Evolutionary conservation across 768 basidiomycete genomes (phyloP), one percentile per base, ranked within the genome.

Genomic region (Tephrocybe sp.): DNA sequence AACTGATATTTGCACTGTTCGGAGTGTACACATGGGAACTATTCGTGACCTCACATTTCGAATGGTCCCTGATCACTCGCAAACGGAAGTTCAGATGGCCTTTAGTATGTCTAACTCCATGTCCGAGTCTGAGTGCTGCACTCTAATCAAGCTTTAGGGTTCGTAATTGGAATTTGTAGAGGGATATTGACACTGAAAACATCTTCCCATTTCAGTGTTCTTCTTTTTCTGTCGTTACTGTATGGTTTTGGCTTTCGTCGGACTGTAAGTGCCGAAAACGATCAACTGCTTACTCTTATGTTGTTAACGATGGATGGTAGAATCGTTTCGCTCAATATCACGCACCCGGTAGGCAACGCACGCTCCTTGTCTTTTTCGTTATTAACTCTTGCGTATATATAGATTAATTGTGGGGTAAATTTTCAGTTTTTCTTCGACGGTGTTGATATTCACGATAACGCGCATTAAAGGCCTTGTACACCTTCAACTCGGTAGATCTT

Each of bases 191-290:
- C 17, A 36, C 44, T 39, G 57, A 54, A 22, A 12, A n/a, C n/a
- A n/a, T n/a, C n/a, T n/a, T n/a, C 22, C 6, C 4, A 39, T 33
- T 19, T 1, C 41, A 72, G 85, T 79, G 20, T 82, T 85, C 53
- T 84, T 85, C 62, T 86, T 89, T 62, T 68, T 85, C 20, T 84
- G 80, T 62, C 80, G 86, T 53, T 88, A 88, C 63, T 84, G 82
- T 64, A 81, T 87, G 73, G 60, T 88, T n/a, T 71, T 80, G 50
- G 76, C 85, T 3, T 73, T 87, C 59, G 63, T 83, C 55, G 84
- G 85, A 50, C 55, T 88, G 85, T 84, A 61, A 67, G 80, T 67
- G 2, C 26, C 34, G 34, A 40, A 20, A 9, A 36, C 22, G 26
- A 38, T 41, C 36, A 31, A 31, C 23, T 19, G 36, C 12, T 32